These are phyloP conservation scores for Pezicula radicicola DNA, from an alignment of 2,329 filamentous ascomycete genomes.

Conservation along the genomic window DNA sequence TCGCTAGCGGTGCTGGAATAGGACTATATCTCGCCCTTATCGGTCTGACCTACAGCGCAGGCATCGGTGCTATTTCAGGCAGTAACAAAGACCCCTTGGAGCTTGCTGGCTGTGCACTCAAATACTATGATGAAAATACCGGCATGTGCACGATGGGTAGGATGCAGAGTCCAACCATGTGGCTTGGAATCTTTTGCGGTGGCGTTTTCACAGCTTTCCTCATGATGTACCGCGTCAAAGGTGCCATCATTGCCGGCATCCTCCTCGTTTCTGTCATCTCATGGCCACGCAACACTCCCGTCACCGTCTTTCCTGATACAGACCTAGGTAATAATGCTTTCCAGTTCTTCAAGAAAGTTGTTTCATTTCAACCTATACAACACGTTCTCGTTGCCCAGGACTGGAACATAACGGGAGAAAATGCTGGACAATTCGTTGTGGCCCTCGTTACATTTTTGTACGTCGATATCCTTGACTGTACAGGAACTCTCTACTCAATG, in stretches of 20 bases:
- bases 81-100: conserved; percentile 66
- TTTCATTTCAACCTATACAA: conserved; percentile 76
- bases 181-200: conserved; percentile 86
- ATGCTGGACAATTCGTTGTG: conserved; percentile 74
- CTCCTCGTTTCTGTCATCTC: conserved; percentile 83
- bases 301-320: conserved; percentile 80
- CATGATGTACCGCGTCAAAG: conserved; percentile 84
- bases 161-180: conserved; percentile 82
- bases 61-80: conserved; percentile 76
- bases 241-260: conserved; percentile 81
- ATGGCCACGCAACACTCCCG: conserved; percentile 73
- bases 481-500: conserved; percentile 87
- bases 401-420: conserved; percentile 62
- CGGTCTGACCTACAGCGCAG: conserved; percentile 75
- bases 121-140: conserved; percentile 21
- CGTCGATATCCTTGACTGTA: conserved; percentile 85
- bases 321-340: conserved; percentile 66
- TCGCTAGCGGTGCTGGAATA: conserved; percentile 82
- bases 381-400: conserved; percentile 68
- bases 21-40: conserved; percentile 72
- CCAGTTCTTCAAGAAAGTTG: conserved; percentile 85
- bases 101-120: conserved; percentile 55
- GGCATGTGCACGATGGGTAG: conserved; percentile 65
- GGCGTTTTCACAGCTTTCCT: conserved; percentile 76
- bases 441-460: conserved; percentile 88